phyloP scores from a whole-genome alignment of 768 basidiomycete genomes.

The Panaeolus cyanescens region DNA sequence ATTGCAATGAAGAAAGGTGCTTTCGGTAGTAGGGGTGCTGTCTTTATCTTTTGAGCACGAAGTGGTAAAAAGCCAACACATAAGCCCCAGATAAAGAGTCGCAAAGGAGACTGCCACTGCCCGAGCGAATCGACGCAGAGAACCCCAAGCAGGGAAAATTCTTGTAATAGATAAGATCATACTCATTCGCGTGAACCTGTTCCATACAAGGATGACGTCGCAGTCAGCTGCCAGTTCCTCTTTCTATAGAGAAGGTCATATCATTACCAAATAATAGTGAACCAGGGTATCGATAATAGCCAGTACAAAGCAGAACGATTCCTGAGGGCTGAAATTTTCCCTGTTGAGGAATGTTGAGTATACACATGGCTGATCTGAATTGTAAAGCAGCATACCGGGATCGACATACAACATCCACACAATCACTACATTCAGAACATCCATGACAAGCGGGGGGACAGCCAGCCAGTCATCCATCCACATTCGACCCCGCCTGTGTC shows the following conservation, averaged over 20 bases:
- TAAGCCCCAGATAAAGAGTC: slow-evolving; percentile 10
- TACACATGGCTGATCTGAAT: background rate
- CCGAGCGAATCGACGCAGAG: slow-evolving; percentile 7
- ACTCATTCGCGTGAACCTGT: slow-evolving; percentile 13
- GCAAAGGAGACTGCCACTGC: slow-evolving; percentile 7
- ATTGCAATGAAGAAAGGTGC: slow-evolving; percentile 9
- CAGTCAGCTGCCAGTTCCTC: background rate
- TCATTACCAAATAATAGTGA: slow-evolving; percentile 10
- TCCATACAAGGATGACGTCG: background rate
- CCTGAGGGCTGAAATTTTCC: background rate
- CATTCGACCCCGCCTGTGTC: slow-evolving; percentile 5
- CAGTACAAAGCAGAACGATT: slow-evolving; percentile 6
- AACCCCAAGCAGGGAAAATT: slow-evolving; percentile 12
- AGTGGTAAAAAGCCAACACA: slow-evolving; percentile 12
- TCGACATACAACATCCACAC: slow-evolving; percentile 11
- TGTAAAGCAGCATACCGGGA: slow-evolving; percentile 1
- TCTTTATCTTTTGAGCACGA: slow-evolving; percentile 2
- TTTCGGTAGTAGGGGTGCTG: background rate
- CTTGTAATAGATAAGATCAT: slow-evolving; percentile 9
- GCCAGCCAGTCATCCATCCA: slow-evolving; percentile 10
- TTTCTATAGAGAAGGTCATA: background rate
- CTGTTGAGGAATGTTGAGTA: background rate
- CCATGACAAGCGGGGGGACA: slow-evolving; percentile 6
- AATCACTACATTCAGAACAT: background rate
- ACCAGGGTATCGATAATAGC: slow-evolving; percentile 11